These are phyloP conservation scores for Lizanozyma gosingica DNA, from an alignment of 1,139 yeast genomes.

Conservation along the genomic window DNA sequence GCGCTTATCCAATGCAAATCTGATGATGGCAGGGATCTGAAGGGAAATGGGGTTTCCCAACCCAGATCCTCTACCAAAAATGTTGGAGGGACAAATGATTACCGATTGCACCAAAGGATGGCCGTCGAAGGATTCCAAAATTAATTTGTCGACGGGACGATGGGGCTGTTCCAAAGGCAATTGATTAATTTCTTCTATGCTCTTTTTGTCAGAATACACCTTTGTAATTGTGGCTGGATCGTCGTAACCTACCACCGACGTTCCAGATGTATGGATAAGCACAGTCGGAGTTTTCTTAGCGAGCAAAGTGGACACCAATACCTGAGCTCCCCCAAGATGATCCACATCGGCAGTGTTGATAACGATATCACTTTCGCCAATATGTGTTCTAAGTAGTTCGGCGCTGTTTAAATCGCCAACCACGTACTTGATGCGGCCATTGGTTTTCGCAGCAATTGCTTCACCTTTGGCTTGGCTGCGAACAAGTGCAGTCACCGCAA, in stretches of 20 bases:
- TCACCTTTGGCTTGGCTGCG: slow-evolving; percentile 18
- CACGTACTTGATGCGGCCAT: slow-evolving; percentile 8
- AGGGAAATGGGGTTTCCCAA: slow-evolving; percentile 21
- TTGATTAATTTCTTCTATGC: slow-evolving; percentile 20
- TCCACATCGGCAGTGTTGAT: slow-evolving; percentile 32
- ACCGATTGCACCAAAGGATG: slow-evolving; percentile 16
- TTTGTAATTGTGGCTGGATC: slow-evolving; percentile 17
- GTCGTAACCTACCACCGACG: slow-evolving; percentile 17
- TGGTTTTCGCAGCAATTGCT: slow-evolving; percentile 13
- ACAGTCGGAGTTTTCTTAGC: slow-evolving; percentile 15
- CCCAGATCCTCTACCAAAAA: slow-evolving; percentile 22
- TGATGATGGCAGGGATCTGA: slow-evolving; percentile 23
- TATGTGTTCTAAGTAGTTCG: slow-evolving; percentile 15
- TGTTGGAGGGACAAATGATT: slow-evolving; percentile 17
- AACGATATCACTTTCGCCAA: slow-evolving; percentile 17
- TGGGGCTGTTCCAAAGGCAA: slow-evolving; percentile 26
- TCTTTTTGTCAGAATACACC: slow-evolving; percentile 21
- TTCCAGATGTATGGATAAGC: slow-evolving; percentile 33
- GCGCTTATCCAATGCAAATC: slow-evolving; percentile 13
- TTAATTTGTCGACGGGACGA: slow-evolving; percentile 24
- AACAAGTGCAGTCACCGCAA: slow-evolving; percentile 17
- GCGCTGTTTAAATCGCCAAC: slow-evolving; percentile 17
- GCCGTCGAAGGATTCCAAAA: slow-evolving; percentile 18
- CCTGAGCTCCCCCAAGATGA: slow-evolving; percentile 22
- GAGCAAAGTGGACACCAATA: slow-evolving; percentile 12